These are phyloP conservation scores for Wickerhamiella bombiphila DNA, from an alignment of 805 yeast genomes.

Conservation along the genomic window DNA sequence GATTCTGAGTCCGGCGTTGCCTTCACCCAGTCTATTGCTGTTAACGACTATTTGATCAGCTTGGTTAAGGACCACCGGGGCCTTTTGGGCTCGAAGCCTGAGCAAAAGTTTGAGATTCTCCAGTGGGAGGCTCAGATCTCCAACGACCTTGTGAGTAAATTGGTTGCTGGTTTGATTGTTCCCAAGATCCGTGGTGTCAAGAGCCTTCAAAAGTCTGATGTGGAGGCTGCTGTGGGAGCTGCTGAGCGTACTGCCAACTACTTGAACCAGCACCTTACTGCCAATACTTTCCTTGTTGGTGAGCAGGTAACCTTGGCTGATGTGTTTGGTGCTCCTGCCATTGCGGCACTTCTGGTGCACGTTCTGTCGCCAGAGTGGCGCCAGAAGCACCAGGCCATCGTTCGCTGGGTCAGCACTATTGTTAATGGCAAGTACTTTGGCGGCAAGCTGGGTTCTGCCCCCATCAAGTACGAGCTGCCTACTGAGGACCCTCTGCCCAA, in stretches of 20 bases:
- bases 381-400: conserved; percentile 42
- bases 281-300: conserved; percentile 56
- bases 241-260: conserved; percentile 17
- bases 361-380: conserved; percentile 31
- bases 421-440: conserved; percentile 10
- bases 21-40: conserved; percentile 16
- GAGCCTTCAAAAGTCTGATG: conserved; percentile 67
- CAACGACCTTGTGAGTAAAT: conserved; percentile 41
- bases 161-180: conserved; percentile 46
- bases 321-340: conserved; percentile 39
- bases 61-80: conserved; percentile 13
- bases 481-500: conserved; percentile 1
- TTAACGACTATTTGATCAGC: conserved; percentile 15
- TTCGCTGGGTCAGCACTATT: conserved; percentile 59
- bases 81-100: conserved; percentile 10
- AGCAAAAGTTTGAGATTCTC: conserved; percentile 29
- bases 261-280: conserved; percentile 33
- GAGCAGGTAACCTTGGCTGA: conserved; percentile 59
- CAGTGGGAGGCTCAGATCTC: conserved; percentile 69
- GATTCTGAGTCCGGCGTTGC: conserved; percentile 9
- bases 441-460: conserved; percentile 3
- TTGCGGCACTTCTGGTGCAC: conserved; percentile 2
- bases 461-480: conserved; percentile 9
- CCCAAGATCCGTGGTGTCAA: conserved; percentile 8
- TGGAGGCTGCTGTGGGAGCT: conserved; percentile 36